Evolutionary conservation across 495 filamentous ascomycete genomes (phyloP).

Genomic region (Trichoderma parareesei): DNA sequence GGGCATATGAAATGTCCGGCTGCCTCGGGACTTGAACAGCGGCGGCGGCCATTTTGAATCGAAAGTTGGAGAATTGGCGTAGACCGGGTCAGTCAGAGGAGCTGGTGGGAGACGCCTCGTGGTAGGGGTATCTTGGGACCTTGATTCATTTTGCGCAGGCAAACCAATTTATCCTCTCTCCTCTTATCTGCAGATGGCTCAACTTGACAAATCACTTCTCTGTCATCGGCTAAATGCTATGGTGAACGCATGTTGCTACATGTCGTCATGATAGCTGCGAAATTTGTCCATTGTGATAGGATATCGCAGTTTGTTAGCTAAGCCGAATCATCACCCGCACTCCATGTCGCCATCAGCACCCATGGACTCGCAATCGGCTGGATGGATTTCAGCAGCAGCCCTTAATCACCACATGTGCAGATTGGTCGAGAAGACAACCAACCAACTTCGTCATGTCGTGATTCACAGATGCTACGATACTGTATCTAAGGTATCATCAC

Average conservation of each 20-base stretch:
- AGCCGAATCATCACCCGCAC: not conserved
- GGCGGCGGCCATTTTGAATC: not conserved
- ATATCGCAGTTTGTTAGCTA: not conserved
- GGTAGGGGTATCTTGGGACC: not conserved
- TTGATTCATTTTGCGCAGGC: not conserved
- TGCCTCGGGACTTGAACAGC: conserved; percentile 25
- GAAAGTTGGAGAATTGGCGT: not conserved
- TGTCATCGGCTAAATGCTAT: not conserved
- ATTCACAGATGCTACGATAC: not conserved
- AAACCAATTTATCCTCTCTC: not conserved
- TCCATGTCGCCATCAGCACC: not conserved
- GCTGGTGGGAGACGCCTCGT: not conserved
- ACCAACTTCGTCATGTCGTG: not conserved
- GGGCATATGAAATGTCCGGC: conserved; percentile 52
- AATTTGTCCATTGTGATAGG: not conserved
- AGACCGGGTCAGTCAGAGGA: not conserved
- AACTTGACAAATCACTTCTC: not conserved
- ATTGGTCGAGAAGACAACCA: not conserved
- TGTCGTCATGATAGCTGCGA: not conserved
- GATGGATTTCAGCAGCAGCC: not conserved
- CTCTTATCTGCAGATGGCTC: not conserved
- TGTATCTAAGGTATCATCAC: no score
- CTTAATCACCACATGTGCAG: not conserved
- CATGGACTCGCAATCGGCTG: conserved; percentile 3
- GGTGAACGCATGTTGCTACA: not conserved